Conservation (phyloP, 2,329 filamentous ascomycete genomes). For the Phyllosticta citribraziliensis region DNA sequence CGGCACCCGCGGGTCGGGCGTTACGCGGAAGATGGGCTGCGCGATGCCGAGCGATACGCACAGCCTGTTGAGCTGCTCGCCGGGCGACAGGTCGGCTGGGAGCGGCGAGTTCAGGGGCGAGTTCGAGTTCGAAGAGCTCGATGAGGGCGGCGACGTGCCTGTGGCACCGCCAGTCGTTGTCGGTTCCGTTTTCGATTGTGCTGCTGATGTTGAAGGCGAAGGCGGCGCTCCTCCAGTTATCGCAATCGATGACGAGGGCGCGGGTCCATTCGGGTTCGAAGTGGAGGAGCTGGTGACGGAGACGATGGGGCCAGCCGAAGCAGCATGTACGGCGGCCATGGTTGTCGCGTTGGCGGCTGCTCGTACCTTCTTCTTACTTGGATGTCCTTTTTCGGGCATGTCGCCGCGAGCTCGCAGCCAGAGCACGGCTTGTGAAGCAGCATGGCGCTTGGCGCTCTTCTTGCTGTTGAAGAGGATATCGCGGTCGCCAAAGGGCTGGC, state of each 20-base stretch:
- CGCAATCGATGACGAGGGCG: background rate
- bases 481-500: slow-evolving; percentile 26
- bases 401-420: slow-evolving; percentile 28
- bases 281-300: background rate
- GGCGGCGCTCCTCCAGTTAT: too few relatives aligned
- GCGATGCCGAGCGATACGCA: slow-evolving; percentile 10
- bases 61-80: slow-evolving; percentile 1
- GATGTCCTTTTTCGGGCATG: slow-evolving; percentile 24
- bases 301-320: background rate
- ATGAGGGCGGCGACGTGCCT: background rate
- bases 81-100: background rate
- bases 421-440: slow-evolving; percentile 31
- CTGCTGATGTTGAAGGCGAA: background rate
- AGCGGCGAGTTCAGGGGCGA: background rate
- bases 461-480: slow-evolving; percentile 27
- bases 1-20: slow-evolving; percentile 8
- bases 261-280: background rate
- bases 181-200: background rate
- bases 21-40: slow-evolving; percentile 7
- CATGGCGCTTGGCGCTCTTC: slow-evolving; percentile 31
- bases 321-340: background rate
- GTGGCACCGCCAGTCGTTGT: background rate
- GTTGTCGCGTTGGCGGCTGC: background rate
- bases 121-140: background rate
- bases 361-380: slow-evolving; percentile 20